A percentile compares a stretch with the other conserved stretches of the same genome.
Evolutionary conservation across 1,284 basidiomycete genomes (phyloP).

Genomic region (Trichosporon sp.): DNA sequence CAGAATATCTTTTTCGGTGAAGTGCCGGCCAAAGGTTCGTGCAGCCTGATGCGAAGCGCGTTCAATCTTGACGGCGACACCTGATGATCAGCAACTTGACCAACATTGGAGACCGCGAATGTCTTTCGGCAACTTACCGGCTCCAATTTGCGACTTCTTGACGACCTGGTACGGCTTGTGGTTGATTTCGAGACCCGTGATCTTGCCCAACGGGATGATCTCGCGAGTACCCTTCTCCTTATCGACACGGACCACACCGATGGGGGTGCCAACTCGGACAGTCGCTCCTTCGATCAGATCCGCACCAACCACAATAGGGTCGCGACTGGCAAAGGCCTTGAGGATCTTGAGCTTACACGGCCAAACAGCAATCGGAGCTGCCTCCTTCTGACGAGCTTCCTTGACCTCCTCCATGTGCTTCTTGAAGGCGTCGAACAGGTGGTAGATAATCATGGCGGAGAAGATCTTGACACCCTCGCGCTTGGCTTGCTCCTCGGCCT

Average conservation of each 20-base stretch:
- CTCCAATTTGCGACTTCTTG: constrained; percentile 90
- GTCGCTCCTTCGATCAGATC: constrained; percentile 89
- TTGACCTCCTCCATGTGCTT: constrained; percentile 92
- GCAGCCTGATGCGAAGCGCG: constrained; percentile 93
- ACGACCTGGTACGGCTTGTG: constrained; percentile 80
- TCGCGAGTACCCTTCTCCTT: constrained; percentile 80
- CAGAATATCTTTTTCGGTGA: constrained; percentile 94
- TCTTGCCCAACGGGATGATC: constrained; percentile 88
- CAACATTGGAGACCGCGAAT: too few relatives aligned
- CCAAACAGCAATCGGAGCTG: constrained; percentile 95
- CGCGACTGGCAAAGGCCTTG: constrained; percentile 91
- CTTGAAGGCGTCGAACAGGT: constrained; percentile 95
- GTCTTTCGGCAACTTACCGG: constrained; percentile 53
- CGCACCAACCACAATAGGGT: constrained; percentile 89
- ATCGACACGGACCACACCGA: constrained; percentile 91
- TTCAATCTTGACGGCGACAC: constrained; percentile 96
- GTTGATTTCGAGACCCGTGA: constrained; percentile 94
- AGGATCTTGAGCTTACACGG: constrained; percentile 92
- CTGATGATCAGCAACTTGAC: background rate
- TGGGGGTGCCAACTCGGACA: constrained; percentile 88
- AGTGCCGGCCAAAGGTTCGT: constrained; percentile 81
- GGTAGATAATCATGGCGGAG: constrained; percentile 88
- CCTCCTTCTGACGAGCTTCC: constrained; percentile 89
- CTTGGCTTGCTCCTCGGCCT: constrained; percentile 86
- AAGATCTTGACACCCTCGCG: constrained; percentile 93